Conservation (phyloP, 176 grass and related monocot species). For the Juncus effusus region DNA sequence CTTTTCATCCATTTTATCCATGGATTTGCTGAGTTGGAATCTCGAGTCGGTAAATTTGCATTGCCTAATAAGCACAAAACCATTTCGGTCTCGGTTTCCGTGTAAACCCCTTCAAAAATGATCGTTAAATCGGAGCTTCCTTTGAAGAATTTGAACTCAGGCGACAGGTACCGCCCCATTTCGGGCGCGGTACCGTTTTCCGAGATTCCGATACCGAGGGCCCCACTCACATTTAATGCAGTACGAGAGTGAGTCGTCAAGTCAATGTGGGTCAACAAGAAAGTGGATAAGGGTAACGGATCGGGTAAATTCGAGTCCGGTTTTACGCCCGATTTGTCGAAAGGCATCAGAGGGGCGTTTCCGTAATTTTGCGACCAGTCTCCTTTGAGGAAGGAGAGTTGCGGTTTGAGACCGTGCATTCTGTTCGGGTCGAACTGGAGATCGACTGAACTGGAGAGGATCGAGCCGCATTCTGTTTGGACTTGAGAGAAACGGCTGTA, state of each 20-base stretch:
- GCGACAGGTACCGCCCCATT: constrained; percentile 44
- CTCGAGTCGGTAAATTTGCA: constrained; percentile 61
- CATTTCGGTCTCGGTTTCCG: constrained; percentile 46
- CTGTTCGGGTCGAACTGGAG: constrained; percentile 56
- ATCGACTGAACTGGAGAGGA: constrained; percentile 40
- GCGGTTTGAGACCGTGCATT: constrained; percentile 40
- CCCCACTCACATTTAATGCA: constrained; percentile 68
- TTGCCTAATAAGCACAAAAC: constrained; percentile 72
- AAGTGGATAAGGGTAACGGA: constrained; percentile 36
- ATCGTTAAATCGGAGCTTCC: constrained; percentile 65
- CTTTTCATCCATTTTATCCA: constrained; percentile 45
- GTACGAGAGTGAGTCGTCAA: constrained; percentile 30
- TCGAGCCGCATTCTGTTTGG: constrained; percentile 38
- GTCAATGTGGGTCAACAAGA: constrained; percentile 66
- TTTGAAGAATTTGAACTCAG: constrained; percentile 61
- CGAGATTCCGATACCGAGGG: constrained; percentile 49
- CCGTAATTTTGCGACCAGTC: constrained; percentile 60
- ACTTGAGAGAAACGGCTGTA: constrained; percentile 62
- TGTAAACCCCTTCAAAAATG: constrained; percentile 74
- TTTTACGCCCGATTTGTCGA: constrained; percentile 46
- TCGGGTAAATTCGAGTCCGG: constrained; percentile 11
- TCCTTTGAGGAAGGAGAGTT: constrained; percentile 55
- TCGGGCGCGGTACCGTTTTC: constrained; percentile 52
- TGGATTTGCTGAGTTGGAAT: constrained; percentile 43
- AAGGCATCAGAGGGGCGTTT: constrained; percentile 51